phyloP scores from a whole-genome alignment of 495 filamentous ascomycete species.

The Astrothelium subdiscretum region DNA sequence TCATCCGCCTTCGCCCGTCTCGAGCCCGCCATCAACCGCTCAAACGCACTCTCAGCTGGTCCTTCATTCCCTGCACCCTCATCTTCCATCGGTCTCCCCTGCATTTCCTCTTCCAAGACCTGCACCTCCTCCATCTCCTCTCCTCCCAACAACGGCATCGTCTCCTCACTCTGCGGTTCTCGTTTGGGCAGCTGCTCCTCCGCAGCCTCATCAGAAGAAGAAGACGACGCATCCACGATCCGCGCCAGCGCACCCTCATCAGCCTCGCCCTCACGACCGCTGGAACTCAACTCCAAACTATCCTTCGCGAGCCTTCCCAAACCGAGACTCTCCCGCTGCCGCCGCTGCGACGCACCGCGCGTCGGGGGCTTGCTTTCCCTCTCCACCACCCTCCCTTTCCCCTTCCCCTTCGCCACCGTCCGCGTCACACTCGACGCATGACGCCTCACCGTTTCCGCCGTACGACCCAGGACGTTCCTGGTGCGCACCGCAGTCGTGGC shows the following conservation, averaged over 20 bases:
- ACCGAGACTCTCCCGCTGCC: not conserved
- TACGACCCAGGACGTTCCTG: not conserved
- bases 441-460: not conserved
- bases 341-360: no score
- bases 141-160: not conserved
- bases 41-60: not conserved
- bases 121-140: not conserved
- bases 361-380: no score
- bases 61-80: not conserved
- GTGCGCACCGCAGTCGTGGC: not conserved
- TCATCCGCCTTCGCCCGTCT: not conserved
- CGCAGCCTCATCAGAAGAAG: no score
- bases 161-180: no score
- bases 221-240: no score
- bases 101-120: not conserved
- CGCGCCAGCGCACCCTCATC: no score
- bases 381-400: not conserved
- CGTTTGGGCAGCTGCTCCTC: no score
- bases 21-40: not conserved
- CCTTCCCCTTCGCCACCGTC: not conserved
- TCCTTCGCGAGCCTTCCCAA: not conserved
- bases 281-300: no score
- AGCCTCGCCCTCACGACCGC: no score
- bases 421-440: not conserved
- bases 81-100: not conserved